Conservation (phyloP, 2,329 filamentous ascomycete genomes). For the Apiospora kogelbergensis region DNA sequence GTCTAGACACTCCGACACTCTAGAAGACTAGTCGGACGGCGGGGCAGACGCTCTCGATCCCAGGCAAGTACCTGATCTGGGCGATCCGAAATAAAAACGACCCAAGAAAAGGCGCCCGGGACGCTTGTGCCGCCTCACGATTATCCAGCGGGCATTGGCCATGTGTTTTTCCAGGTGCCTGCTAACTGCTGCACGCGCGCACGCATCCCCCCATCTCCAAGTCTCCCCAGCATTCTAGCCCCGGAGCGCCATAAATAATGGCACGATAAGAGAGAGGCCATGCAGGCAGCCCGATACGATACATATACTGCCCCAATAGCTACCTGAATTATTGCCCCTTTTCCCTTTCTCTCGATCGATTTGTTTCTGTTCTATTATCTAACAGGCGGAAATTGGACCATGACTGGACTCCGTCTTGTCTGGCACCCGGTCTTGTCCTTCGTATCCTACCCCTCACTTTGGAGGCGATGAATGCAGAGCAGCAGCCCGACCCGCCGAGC, state of each 20-base stretch:
- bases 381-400: background rate
- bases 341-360: background rate
- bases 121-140: background rate
- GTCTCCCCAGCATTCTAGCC: background rate
- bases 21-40: background rate
- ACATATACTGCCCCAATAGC: background rate
- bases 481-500: background rate
- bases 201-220: background rate
- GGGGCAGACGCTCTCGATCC: background rate
- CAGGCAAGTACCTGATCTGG: background rate
- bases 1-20: background rate
- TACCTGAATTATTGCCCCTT: background rate
- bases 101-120: background rate
- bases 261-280: background rate
- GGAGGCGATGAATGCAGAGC: background rate
- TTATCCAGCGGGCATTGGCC: background rate
- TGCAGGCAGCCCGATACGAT: background rate
- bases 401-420: background rate
- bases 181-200: background rate
- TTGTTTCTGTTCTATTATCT: background rate
- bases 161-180: background rate
- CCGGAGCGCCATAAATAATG: background rate
- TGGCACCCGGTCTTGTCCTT: background rate
- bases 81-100: background rate
- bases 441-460: background rate